A percentile compares a stretch with the other conserved stretches of the same genome.
Evolutionary conservation across 108 stramenopile genomes (phyloP).

Genomic region (Licmophora abbreviata): DNA sequence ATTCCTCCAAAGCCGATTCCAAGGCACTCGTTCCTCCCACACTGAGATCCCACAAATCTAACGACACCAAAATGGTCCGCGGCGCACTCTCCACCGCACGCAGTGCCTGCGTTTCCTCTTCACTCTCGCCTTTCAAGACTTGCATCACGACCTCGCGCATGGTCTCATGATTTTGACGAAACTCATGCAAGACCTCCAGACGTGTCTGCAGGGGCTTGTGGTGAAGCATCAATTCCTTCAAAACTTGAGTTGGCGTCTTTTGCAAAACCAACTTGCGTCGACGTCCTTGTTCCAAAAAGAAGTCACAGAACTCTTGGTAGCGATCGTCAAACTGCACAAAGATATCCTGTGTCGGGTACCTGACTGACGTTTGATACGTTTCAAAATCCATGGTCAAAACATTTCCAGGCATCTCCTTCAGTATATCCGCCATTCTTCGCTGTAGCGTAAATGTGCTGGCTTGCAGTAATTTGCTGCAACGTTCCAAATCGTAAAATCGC

Average conservation of each 20-base stretch:
- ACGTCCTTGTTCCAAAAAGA: constrained; percentile 72
- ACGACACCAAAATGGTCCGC: constrained; percentile 43
- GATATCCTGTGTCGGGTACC: constrained; percentile 59
- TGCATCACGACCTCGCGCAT: constrained; percentile 53
- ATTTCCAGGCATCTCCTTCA: constrained; percentile 40
- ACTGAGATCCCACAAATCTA: constrained; percentile 69
- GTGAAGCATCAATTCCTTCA: constrained; percentile 62
- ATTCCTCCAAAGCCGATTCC: constrained; percentile 60
- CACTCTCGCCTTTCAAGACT: constrained; percentile 54
- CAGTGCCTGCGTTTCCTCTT: constrained; percentile 35
- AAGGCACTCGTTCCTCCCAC: constrained; percentile 54
- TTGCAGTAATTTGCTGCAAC: constrained; percentile 73
- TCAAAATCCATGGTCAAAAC: constrained; percentile 58
- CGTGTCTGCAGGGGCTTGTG: constrained; percentile 61
- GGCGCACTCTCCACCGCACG: constrained; percentile 69
- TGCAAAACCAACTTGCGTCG: constrained; percentile 35
- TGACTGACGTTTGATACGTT: constrained; percentile 54
- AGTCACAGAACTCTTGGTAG: constrained; percentile 52
- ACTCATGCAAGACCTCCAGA: constrained; percentile 61
- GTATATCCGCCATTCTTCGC: constrained; percentile 27
- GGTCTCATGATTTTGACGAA: constrained; percentile 67
- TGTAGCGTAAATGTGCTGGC: constrained; percentile 71
- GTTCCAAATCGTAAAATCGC: constrained; percentile 78
- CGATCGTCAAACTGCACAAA: constrained; percentile 75
- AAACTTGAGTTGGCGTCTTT: constrained; percentile 57